These are phyloP conservation scores for Coniochaeta pulveracea DNA, from an alignment of 2,329 filamentous ascomycete species.

Conservation along the genomic window DNA sequence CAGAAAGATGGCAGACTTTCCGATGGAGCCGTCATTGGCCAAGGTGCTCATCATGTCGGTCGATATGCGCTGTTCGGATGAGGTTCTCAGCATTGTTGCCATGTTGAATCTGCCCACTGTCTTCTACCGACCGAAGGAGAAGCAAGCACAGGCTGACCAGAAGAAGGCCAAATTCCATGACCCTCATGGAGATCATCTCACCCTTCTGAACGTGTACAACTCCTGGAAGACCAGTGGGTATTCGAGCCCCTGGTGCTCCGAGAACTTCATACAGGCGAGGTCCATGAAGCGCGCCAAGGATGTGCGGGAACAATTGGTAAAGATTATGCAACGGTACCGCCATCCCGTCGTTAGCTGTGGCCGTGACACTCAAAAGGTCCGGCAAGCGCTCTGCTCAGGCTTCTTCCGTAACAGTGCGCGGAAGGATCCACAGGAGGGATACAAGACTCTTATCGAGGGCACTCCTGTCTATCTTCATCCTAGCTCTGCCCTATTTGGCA, in stretches of 20 bases:
- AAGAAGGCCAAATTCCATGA: slow-evolving; percentile 98
- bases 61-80: slow-evolving; percentile 81
- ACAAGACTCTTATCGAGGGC: slow-evolving; percentile 92
- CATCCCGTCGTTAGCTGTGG: slow-evolving; percentile 77
- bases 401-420: slow-evolving; percentile 94
- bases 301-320: slow-evolving; percentile 80
- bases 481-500: slow-evolving; percentile 82
- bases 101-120: slow-evolving; percentile 83
- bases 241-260: slow-evolving; percentile 85
- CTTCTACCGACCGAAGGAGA: slow-evolving; percentile 95
- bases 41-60: slow-evolving; percentile 85
- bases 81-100: slow-evolving; percentile 86
- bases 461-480: slow-evolving; percentile 95
- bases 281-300: slow-evolving; percentile 84
- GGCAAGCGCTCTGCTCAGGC: slow-evolving; percentile 79
- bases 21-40: slow-evolving; percentile 87
- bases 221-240: slow-evolving; percentile 83
- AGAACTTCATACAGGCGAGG: slow-evolving; percentile 93
- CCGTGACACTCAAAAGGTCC: slow-evolving; percentile 73
- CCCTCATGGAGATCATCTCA: slow-evolving; percentile 86
- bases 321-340: slow-evolving; percentile 88
- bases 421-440: slow-evolving; percentile 93
- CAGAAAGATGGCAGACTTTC: slow-evolving; percentile 96
- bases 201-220: slow-evolving; percentile 92
- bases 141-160: slow-evolving; percentile 90